Evolutionary conservation across 345 rosid species (phyloP).

Genomic region (Brassica carinata): DNA sequence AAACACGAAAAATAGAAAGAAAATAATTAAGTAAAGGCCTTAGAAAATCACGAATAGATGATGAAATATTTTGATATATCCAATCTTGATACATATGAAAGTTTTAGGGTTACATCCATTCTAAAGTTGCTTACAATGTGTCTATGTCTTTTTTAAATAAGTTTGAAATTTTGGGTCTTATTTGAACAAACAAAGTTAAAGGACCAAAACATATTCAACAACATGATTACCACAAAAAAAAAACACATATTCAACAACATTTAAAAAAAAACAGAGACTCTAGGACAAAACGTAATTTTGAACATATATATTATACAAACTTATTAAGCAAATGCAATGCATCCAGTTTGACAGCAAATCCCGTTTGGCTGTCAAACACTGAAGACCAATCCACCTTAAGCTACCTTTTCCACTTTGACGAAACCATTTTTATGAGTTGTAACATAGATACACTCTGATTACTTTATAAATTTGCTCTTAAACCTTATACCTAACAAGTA

Average conservation of each 20-base stretch:
- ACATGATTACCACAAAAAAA: too few relatives aligned
- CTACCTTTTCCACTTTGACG: conserved; percentile 37
- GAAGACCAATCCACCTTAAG: conserved; percentile 38
- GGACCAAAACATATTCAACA: conserved; percentile 15
- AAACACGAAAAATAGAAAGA: background rate
- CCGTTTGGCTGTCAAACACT: conserved; percentile 40
- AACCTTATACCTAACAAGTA: conserved; percentile 38
- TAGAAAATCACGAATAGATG: background rate
- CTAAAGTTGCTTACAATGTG: background rate
- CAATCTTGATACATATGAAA: background rate
- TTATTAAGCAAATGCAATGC: conserved; percentile 9
- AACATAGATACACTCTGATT: conserved; percentile 14
- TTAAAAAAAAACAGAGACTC: background rate
- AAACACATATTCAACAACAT: background rate
- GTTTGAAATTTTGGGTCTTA: background rate
- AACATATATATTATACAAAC: conserved; percentile 2
- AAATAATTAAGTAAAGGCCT: background rate
- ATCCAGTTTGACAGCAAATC: conserved; percentile 32
- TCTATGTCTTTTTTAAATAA: background rate
- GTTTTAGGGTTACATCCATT: background rate
- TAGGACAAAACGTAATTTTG: conserved; percentile 19
- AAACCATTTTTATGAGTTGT: conserved; percentile 27
- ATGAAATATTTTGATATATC: background rate
- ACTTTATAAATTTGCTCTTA: background rate
- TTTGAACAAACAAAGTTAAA: background rate